Percentiles rank a stretch among this genome's conserved stretches.
Conservation (phyloP, 129 eudicot genomes). For the Flaveria robusta region DNA sequence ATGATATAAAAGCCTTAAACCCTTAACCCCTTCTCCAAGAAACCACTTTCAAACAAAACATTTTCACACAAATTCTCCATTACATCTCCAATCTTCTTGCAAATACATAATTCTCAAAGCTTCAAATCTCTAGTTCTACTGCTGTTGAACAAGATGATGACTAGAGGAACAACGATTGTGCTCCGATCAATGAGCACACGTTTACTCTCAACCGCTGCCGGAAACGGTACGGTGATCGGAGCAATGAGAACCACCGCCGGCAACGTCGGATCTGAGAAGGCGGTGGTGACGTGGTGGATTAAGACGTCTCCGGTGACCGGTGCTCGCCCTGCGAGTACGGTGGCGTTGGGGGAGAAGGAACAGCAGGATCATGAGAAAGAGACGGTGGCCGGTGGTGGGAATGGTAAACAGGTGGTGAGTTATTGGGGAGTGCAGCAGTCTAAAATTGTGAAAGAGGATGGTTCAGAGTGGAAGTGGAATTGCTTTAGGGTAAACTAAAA, state of each 20-base stretch:
- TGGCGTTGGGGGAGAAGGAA: conserved; percentile 51
- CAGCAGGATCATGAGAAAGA: conserved; percentile 34
- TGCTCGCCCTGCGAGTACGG: conserved; percentile 48
- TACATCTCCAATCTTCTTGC: conserved; percentile 15
- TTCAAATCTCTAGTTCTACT: background rate
- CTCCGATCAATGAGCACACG: conserved; percentile 47
- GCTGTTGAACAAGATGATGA: conserved; percentile 49
- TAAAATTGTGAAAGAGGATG: conserved; percentile 68
- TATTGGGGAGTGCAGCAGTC: conserved; percentile 83
- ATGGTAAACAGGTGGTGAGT: conserved; percentile 49
- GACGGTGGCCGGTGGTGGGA: conserved; percentile 37
- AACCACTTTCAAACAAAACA: conserved; percentile 5
- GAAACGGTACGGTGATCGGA: conserved; percentile 14
- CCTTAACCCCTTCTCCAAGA: conserved; percentile 47
- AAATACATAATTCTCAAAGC: background rate
- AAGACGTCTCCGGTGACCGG: conserved; percentile 38
- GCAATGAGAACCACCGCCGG: conserved; percentile 1
- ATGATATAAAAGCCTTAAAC: conserved; percentile 20
- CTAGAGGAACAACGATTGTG: conserved; percentile 48
- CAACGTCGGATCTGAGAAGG: conserved; percentile 25
- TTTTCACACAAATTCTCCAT: background rate
- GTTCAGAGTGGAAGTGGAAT: conserved; percentile 83
- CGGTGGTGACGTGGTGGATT: conserved; percentile 52
- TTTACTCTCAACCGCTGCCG: conserved; percentile 39
- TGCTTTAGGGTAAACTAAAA: conserved; percentile 71